Evolutionary conservation across 768 basidiomycete species (phyloP).

Genomic region (Tylopilus plumbeoviolaceoides): DNA sequence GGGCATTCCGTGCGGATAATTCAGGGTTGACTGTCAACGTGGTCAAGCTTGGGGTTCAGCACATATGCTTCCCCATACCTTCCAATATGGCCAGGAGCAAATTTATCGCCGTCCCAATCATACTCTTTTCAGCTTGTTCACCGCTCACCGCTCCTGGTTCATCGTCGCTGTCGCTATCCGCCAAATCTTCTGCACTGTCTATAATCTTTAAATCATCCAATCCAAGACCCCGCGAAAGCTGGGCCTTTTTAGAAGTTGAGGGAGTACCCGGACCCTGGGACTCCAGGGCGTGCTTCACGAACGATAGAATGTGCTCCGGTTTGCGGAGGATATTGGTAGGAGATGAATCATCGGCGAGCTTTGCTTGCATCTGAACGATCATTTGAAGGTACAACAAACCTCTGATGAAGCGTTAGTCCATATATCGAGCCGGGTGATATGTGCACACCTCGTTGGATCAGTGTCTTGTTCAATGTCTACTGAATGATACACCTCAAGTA

Average conservation of each 20-base stretch:
- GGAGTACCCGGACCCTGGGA: slow-evolving; percentile 21
- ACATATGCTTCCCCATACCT: slow-evolving; percentile 43
- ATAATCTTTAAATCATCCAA: slow-evolving; percentile 38
- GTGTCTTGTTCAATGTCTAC: slow-evolving; percentile 16
- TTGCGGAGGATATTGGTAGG: slow-evolving; percentile 54
- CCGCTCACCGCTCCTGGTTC: slow-evolving; percentile 38
- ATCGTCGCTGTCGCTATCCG: slow-evolving; percentile 57
- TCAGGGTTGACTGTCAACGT: slow-evolving; percentile 43
- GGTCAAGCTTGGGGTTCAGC: neutral
- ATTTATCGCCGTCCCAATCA: slow-evolving; percentile 74
- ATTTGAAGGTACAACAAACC: slow-evolving; percentile 75
- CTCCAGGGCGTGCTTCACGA: slow-evolving; percentile 76
- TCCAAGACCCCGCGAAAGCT: slow-evolving; percentile 21
- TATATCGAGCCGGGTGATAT: neutral
- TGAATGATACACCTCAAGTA: slow-evolving; percentile 65
- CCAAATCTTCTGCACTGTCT: slow-evolving; percentile 32
- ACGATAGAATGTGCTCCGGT: slow-evolving; percentile 73
- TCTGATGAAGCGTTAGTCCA: slow-evolving; percentile 33
- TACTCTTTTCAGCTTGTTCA: slow-evolving; percentile 50
- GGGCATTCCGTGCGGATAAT: slow-evolving; percentile 55
- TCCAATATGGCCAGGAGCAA: slow-evolving; percentile 82
- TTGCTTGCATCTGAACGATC: slow-evolving; percentile 75
- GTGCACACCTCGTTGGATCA: slow-evolving; percentile 22
- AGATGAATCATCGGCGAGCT: slow-evolving; percentile 51
- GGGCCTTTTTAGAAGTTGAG: slow-evolving; percentile 2